A percentile compares a stretch with the other conserved stretches of the same genome.
phyloP scores from a whole-genome alignment of 1,139 yeast genomes.

The Kodamaea sp. region DNA sequence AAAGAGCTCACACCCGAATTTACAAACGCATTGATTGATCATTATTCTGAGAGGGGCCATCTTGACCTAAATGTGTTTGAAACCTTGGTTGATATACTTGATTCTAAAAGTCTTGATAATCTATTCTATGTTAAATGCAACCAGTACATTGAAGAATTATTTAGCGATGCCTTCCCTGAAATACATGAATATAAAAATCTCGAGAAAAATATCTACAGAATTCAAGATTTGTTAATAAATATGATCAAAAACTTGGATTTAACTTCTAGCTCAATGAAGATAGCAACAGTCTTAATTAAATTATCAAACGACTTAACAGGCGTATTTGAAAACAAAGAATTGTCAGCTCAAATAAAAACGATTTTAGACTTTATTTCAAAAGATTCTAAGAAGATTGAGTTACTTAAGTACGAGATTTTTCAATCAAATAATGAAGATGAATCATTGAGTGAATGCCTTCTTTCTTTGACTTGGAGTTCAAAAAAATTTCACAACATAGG shows the following conservation, averaged over 20 bases:
- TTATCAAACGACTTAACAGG: constrained; percentile 25
- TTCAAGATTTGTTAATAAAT: constrained; percentile 23
- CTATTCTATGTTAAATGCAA: constrained; percentile 21
- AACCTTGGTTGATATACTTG: constrained; percentile 6
- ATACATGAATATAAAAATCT: constrained; percentile 36
- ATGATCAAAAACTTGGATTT: constrained; percentile 9
- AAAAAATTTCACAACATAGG: constrained; percentile 7
- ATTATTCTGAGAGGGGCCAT: constrained; percentile 14
- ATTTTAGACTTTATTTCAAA: constrained; percentile 2
- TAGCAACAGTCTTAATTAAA: constrained; percentile 18
- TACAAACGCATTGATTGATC: constrained; percentile 20
- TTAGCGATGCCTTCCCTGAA: constrained; percentile 25
- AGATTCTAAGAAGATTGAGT: constrained; percentile 8
- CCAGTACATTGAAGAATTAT: constrained; percentile 29
- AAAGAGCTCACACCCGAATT: constrained; percentile 20
- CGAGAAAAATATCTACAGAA: constrained; percentile 29
- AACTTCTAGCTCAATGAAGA: constrained; percentile 10
- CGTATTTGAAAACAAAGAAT: constrained; percentile 14
- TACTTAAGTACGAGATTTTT: constrained; percentile 18
- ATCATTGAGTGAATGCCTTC: constrained; percentile 18
- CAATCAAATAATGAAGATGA: constrained; percentile 26
- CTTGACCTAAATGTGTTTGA: constrained; percentile 25
- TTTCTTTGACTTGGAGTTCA: constrained; percentile 16
- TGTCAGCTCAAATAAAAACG: constrained; percentile 3
- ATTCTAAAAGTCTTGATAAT: constrained; percentile 14